Percentiles rank a stretch among this genome's conserved stretches.
These are phyloP conservation scores for Phytophthora lateralis DNA, from an alignment of 352 stramenopile species.

Conservation along the genomic window DNA sequence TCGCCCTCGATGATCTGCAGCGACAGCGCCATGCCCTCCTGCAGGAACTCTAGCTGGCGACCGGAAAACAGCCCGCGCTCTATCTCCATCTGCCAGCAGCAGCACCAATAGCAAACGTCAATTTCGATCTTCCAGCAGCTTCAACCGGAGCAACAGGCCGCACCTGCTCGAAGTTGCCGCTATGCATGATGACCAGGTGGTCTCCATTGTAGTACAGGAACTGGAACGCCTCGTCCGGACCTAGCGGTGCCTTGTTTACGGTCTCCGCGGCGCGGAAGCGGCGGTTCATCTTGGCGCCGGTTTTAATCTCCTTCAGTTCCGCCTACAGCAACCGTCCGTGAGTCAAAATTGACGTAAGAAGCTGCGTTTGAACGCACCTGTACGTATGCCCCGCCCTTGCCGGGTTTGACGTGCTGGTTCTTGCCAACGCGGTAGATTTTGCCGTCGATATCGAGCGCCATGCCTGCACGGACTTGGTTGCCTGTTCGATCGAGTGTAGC, in stretches of 20 bases:
- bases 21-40: conserved; percentile 80
- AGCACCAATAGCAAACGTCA: background rate
- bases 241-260: conserved; percentile 78
- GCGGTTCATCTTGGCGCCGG: conserved; percentile 80
- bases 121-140: background rate
- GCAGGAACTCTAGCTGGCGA: conserved; percentile 77
- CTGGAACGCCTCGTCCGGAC: conserved; percentile 77
- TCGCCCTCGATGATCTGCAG: conserved; percentile 87
- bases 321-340: conserved; percentile 34
- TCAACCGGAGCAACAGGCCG: background rate
- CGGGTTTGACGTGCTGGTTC: conserved; percentile 85
- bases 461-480: conserved; percentile 83
- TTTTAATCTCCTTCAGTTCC: conserved; percentile 89
- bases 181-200: conserved; percentile 88
- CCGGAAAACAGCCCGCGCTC: conserved; percentile 68
- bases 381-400: conserved; percentile 84
- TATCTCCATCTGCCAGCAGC: conserved; percentile 65
- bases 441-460: conserved; percentile 84
- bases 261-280: conserved; percentile 84
- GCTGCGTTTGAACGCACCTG: conserved; percentile 40
- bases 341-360: background rate
- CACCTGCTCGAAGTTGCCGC: conserved; percentile 83
- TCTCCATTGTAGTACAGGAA: conserved; percentile 83
- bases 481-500: conserved; percentile 37
- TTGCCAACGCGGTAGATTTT: conserved; percentile 88